These are phyloP conservation scores for Symbiodinium pilosum DNA, from an alignment of 73 alveolate genomes.

Conservation along the genomic window DNA sequence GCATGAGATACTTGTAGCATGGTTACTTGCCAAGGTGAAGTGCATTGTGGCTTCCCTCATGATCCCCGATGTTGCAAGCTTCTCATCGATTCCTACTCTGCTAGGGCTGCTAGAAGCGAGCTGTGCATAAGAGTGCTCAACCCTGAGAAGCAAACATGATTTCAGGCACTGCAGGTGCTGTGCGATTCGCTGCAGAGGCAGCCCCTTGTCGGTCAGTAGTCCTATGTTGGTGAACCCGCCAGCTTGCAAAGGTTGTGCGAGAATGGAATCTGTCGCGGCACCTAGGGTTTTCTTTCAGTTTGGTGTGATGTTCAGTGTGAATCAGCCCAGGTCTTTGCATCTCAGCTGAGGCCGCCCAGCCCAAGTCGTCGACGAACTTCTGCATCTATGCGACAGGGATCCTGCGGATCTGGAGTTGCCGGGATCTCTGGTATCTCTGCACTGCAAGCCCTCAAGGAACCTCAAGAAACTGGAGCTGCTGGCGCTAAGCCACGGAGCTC, in stretches of 20 bases:
- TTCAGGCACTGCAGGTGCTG: conserved; percentile 16
- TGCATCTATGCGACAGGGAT: background rate
- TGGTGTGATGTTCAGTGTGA: too few relatives aligned
- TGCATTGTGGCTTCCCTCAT: background rate
- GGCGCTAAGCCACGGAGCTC: background rate
- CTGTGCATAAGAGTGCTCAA: too few relatives aligned
- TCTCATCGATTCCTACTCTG: too few relatives aligned
- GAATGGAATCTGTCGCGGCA: background rate
- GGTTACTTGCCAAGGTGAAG: too few relatives aligned
- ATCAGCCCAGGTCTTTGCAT: too few relatives aligned
- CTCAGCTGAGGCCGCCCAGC: background rate
- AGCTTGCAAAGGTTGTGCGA: background rate
- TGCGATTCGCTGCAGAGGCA: conserved; percentile 52
- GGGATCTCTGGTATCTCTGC: background rate
- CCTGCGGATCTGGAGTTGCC: conserved; percentile 4
- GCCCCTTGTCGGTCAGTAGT: too few relatives aligned
- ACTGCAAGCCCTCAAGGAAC: too few relatives aligned
- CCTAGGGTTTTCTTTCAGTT: too few relatives aligned
- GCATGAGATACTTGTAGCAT: too few relatives aligned
- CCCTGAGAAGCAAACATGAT: too few relatives aligned
- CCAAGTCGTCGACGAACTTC: background rate
- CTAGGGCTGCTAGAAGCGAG: too few relatives aligned
- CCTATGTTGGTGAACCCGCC: background rate
- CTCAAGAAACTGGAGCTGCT: too few relatives aligned
- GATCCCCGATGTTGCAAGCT: background rate